Evolutionary conservation across 306 rosid species (phyloP), one percentile per base, ranked within the genome.

Genomic region (Cicer bijugum): DNA sequence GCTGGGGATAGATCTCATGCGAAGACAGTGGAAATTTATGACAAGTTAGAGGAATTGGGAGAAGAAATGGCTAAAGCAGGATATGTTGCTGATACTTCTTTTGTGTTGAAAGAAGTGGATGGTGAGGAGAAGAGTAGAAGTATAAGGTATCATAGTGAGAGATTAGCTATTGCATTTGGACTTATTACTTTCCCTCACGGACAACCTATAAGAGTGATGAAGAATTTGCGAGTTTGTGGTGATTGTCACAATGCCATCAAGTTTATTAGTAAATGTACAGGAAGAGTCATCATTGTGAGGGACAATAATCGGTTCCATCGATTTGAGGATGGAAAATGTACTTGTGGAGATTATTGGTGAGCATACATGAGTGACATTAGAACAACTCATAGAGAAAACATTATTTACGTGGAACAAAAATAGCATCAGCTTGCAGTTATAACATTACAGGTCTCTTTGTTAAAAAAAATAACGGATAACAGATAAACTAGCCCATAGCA

Each of bases 141-240:
- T 38, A 88, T 91, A 76, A 81, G 92, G 74, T 88, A 84, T 80
- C 98, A 93, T 43, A 88, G 98, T 59, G 98, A 93, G 75, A 88
- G 96, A 72, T 72, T 93, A 20, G 98, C 97, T 78, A 83, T 93
- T 55, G 96, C 96, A 0, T 93, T 91, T 72, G 96, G 92, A 4
- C 86, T 93, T 16, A 82, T 88, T 38, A 78, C 89, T 12, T 86
- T 93, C 75, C 94, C 88, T 9, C 69, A 78, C 0, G 89, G 86
- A 45, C 79, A 96, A 60, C 91, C 94, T 0, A 93, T 93, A 43
- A 89, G 92, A 80, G 88, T 93, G 3, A 91, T 93, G 98, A 91
- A 91, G 84, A 91, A 93, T 72, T 81, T 93, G 88, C 88, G 95
- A 7, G 97, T 93, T 11, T 88, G 98, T 77, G 98, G 98, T 11